Evolutionary conservation across 768 basidiomycete genomes (phyloP), one percentile per base, ranked within the genome.

Genomic region (Tremella fuciformis): DNA sequence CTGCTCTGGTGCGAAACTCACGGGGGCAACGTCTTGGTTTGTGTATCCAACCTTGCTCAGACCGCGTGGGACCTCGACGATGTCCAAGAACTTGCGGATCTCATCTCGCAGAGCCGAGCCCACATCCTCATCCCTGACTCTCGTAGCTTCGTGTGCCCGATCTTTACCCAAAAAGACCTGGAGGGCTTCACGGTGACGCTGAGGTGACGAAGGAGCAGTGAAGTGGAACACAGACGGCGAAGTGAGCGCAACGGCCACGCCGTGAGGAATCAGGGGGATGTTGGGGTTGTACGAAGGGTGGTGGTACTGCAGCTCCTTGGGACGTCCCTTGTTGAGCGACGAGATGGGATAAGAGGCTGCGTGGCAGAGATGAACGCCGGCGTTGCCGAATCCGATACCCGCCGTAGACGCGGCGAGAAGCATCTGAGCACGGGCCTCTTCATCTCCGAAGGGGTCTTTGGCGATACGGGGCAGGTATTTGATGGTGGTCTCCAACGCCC

Each of bases 401-500:
- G 93, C 93, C 60, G 94, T 92, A 13, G 91, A 91, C 13, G 92
- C 84, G 0, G 92, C 92, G 59, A 97, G 80, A 29, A 97, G 84
- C 91, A 98, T 96, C 76, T 91, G 88, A 15, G 82, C 80, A 66
- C 90, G 84, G 9, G 94, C 91, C 74, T 94, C 90, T 15, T 81
- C 78, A 73, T 97, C 89, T 48, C 85, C 83, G 13, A 77, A 59
- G 2, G 70, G 82, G 71, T 94, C 83, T 71, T 85, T 88, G 1
- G 89, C 86, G 42, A 97, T 84, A 21, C 88, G 84, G 13, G 93
- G 94, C 18, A 98, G 83, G 69, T 90, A 86, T 74, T 89, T 84
- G 44, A 97, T 87, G 0, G 91, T 89, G 13, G 90, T 88, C 67
- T 85, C 83, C 58, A 98, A 80, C 1, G 94, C 93, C 93, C 81